Evolutionary conservation across 169 alveolate genomes (phyloP), one percentile per base, ranked within the genome.

Genomic region (Cryptosporidium viatorum): DNA sequence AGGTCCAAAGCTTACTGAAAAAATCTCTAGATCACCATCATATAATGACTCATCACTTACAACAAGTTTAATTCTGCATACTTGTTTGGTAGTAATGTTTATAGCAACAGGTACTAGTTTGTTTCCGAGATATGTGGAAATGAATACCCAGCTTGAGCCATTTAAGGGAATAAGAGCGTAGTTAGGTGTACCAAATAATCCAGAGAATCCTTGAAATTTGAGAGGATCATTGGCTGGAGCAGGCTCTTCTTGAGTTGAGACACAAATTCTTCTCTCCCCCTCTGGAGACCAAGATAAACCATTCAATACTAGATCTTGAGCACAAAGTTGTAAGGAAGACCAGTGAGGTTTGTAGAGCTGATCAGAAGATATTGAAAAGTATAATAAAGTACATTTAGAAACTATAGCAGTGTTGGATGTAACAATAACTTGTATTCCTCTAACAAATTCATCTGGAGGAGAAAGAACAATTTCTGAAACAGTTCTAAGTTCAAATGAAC

Each of bases 201-300:
- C 89, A 60, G 50, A 39, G 62, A 80, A 80, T 2, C 89, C 89
- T 33, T 80, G 7, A 26, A 80, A 80, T 26, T 41, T 65, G 35
- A 62, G 45, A 26, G 74, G 74, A 21, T 80, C 68, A 60, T 62
- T 80, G 6, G 59, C 75, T 3, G 59, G 65, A 62, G 68, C 52
- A 21, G 89, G 89, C 7, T 80, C 89, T 14, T 3, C 29, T 26
- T 60, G 62, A 14, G 41, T 41, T 2, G 59, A 67, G 21, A 80
- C 89, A 43, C 89, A 80, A 21, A 80, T 48, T 41, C 89, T 59
- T 80, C 75, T 80, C 5, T 59, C 68, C 12, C 89, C 89, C 12
- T 23, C 16, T 2, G 37, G 68, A 6, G 35, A 16, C 89, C 89
- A 80, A 12, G 29, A 21, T 0, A 41, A 14, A 33, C 59, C 89